These are phyloP conservation scores for Erigeron philadelphicus DNA, from an alignment of 140 eudicot genomes.

Conservation along the genomic window DNA sequence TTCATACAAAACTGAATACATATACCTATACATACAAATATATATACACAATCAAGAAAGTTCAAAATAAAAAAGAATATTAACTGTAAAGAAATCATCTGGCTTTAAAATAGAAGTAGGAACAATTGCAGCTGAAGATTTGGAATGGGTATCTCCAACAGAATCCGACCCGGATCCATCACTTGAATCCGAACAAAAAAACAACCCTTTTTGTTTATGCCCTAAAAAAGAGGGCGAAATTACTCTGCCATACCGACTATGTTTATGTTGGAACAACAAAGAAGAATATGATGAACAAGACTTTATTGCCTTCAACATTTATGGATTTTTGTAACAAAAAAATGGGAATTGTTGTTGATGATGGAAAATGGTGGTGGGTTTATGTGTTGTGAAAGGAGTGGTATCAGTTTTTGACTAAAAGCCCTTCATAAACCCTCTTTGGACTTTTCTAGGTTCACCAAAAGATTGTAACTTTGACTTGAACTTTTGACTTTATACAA, in stretches of 20 bases:
- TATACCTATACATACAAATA: no score
- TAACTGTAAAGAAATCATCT: constrained; percentile 82
- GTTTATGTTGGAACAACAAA: constrained; percentile 37
- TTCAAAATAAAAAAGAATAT: background rate
- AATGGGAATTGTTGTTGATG: background rate
- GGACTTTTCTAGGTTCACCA: no score
- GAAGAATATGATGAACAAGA: constrained; percentile 25
- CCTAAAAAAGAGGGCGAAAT: constrained; percentile 27
- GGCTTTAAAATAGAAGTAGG: constrained; percentile 69
- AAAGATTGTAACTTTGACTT: no score
- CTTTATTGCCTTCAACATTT: constrained; percentile 66
- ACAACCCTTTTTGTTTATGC: constrained; percentile 29
- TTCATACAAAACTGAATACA: background rate
- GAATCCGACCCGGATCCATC: constrained; percentile 49
- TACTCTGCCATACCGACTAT: constrained; percentile 38
- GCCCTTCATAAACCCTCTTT: no score
- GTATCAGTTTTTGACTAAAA: no score
- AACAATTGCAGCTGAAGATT: constrained; percentile 62
- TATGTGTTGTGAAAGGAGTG: background rate
- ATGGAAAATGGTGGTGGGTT: background rate
- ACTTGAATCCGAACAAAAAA: constrained; percentile 73
- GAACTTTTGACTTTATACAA: no score
- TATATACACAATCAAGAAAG: background rate
- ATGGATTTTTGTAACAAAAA: constrained; percentile 1
- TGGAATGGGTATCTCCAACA: constrained; percentile 52